phyloP scores from a whole-genome alignment of 495 filamentous ascomycete genomes.

The Podospora anserina region DNA sequence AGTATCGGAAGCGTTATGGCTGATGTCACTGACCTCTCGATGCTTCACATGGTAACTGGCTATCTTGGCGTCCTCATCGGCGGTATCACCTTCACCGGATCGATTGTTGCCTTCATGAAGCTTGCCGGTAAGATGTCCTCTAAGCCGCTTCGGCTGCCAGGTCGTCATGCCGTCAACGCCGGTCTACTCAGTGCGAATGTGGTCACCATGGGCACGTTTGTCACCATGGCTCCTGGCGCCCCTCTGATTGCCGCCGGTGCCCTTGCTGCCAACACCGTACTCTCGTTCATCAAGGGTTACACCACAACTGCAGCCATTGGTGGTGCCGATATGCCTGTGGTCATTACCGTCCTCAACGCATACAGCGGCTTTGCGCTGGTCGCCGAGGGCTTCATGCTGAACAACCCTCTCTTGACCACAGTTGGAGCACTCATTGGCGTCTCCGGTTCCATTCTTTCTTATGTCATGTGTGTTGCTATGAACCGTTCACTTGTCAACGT shows the following conservation, averaged over 20 bases:
- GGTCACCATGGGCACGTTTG: conserved; percentile 73
- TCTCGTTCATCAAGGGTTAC: conserved; percentile 77
- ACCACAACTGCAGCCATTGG: conserved; percentile 81
- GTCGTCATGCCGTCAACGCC: conserved; percentile 66
- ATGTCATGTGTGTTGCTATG: conserved; percentile 81
- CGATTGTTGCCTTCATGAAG: conserved; percentile 77
- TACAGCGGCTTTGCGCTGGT: conserved; percentile 82
- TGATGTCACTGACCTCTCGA: conserved; percentile 60
- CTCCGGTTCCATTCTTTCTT: conserved; percentile 75
- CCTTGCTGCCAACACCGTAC: conserved; percentile 64
- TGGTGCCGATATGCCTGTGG: conserved; percentile 84
- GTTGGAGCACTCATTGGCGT: conserved; percentile 79
- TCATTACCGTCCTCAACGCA: conserved; percentile 80
- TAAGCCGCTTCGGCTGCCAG: conserved; percentile 62
- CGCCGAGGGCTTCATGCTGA: conserved; percentile 82
- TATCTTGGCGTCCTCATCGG: conserved; percentile 79
- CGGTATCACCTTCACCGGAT: conserved; percentile 80
- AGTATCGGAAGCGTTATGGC: conserved; percentile 78
- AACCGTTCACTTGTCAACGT: conserved; percentile 78
- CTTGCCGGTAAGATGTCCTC: conserved; percentile 75
- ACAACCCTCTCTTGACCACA: conserved; percentile 73
- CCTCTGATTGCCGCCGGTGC: conserved; percentile 71
- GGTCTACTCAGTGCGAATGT: conserved; percentile 67
- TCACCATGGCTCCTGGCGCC: conserved; percentile 70
- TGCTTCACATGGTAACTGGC: conserved; percentile 71